phyloP scores from a whole-genome alignment of 1,284 basidiomycete species.

The Takashimella tepidaria region DNA sequence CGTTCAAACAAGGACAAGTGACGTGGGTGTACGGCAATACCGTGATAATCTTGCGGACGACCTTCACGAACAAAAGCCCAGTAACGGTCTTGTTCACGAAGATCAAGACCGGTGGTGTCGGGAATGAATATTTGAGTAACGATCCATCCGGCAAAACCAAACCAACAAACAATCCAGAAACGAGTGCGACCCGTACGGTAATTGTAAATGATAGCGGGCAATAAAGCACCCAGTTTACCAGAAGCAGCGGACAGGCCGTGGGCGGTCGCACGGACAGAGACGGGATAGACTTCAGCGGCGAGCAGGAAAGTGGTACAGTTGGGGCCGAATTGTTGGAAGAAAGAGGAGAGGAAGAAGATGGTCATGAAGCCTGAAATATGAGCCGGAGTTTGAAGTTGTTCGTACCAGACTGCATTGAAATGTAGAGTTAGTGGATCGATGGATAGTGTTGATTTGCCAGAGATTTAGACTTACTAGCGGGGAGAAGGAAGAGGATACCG shows the following conservation, averaged over 20 bases:
- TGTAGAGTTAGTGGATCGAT: too few relatives aligned
- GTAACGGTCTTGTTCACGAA: constrained; percentile 56
- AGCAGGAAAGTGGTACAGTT: constrained; percentile 51
- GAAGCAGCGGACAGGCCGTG: constrained; percentile 51
- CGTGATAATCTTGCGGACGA: constrained; percentile 52
- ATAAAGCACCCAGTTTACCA: constrained; percentile 52
- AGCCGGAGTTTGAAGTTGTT: constrained; percentile 36
- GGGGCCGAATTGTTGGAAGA: constrained; percentile 55
- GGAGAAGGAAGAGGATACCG: constrained; percentile 49
- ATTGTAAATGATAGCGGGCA: constrained; percentile 49
- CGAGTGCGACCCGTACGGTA: constrained; percentile 46
- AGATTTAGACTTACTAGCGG: constrained; percentile 22
- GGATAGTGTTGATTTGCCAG: too few relatives aligned
- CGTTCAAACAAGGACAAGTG: constrained; percentile 52
- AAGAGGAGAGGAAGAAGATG: constrained; percentile 53
- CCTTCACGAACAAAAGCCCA: constrained; percentile 53
- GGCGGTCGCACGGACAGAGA: constrained; percentile 51
- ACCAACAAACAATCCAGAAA: constrained; percentile 55
- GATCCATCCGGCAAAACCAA: constrained; percentile 51
- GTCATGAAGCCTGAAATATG: constrained; percentile 51
- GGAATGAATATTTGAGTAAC: constrained; percentile 51
- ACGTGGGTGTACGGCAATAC: constrained; percentile 54
- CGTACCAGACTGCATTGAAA: constrained; percentile 45
- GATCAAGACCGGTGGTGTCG: constrained; percentile 55
- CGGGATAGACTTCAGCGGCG: constrained; percentile 53